These are phyloP conservation scores for Nevesoporus exiguus DNA, from an alignment of 768 basidiomycete species.

Conservation along the genomic window DNA sequence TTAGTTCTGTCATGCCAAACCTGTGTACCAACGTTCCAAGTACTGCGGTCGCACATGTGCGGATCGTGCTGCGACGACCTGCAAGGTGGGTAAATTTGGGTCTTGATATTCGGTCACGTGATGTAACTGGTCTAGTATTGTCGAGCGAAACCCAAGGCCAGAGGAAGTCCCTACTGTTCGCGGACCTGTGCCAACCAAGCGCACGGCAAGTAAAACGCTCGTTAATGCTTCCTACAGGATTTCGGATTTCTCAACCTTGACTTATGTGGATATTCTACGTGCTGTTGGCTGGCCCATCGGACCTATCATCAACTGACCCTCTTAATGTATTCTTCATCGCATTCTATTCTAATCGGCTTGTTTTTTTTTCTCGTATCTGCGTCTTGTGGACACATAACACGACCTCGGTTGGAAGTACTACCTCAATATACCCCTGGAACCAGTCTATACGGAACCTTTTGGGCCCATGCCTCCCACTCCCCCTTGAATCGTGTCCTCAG, in stretches of 20 bases:
- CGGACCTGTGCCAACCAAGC: slow-evolving; percentile 23
- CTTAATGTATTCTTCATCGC: neutral
- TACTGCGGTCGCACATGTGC: slow-evolving; percentile 65
- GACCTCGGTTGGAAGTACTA: neutral
- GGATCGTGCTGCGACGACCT: slow-evolving; percentile 34
- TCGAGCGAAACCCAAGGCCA: slow-evolving; percentile 15
- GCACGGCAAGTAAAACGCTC: slow-evolving; percentile 9
- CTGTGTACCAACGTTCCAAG: slow-evolving; percentile 50
- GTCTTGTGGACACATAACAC: neutral
- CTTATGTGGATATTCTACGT: neutral
- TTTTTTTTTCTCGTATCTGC: neutral
- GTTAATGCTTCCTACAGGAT: neutral
- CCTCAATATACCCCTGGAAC: slow-evolving; percentile 45
- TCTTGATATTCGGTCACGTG: neutral
- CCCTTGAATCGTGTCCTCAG: slow-evolving; percentile 14
- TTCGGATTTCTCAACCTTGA: neutral
- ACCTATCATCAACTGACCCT: neutral
- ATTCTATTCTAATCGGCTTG: neutral
- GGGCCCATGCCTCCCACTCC: slow-evolving; percentile 37
- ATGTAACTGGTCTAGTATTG: slow-evolving; percentile 17
- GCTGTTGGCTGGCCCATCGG: slow-evolving; percentile 5
- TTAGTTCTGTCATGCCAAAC: slow-evolving; percentile 51
- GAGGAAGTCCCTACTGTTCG: slow-evolving; percentile 24
- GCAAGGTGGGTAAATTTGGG: slow-evolving; percentile 16
- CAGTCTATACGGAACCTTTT: slow-evolving; percentile 44